Conservation (phyloP, 768 basidiomycete genomes). For the Pholiota molesta region DNA sequence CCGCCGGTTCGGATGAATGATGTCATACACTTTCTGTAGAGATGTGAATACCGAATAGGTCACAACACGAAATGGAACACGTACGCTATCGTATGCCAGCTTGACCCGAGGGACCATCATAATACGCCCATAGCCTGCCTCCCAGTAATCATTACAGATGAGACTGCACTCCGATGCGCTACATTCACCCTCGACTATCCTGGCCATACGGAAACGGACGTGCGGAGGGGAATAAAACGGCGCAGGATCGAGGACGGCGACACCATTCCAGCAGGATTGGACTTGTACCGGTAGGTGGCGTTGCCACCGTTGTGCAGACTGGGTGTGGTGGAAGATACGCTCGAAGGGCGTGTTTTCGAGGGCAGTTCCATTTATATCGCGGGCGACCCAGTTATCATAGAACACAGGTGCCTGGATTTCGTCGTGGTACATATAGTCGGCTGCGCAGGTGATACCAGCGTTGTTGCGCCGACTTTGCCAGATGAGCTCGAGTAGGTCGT, state of each 20-base stretch:
- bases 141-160: conserved; percentile 99
- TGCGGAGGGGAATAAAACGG: conserved; percentile 93
- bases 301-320: conserved; percentile 82
- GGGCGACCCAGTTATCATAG: conserved; percentile 98
- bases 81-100: conserved; percentile 88
- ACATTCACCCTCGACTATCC: conserved; percentile 85
- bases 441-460: conserved; percentile 97
- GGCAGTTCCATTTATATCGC: conserved; percentile 98
- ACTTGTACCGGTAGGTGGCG: conserved; percentile 93
- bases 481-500: conserved; percentile 96
- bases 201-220: conserved; percentile 95
- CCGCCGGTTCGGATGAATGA: conserved; percentile 87
- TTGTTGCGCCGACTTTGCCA: conserved; percentile 93
- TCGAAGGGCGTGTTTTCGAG: conserved; percentile 98
- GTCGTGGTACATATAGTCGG: conserved; percentile 99
- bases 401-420: conserved; percentile 94
- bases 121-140: conserved; percentile 92
- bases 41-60: not conserved
- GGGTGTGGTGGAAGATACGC: conserved; percentile 83
- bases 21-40: conserved; percentile 85
- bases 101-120: conserved; percentile 98
- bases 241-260: conserved; percentile 93
- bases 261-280: conserved; percentile 98
- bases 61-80: conserved; percentile 24
- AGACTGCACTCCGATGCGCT: conserved; percentile 94